These are phyloP conservation scores for Parathielavia hyrcaniae DNA, from an alignment of 495 filamentous ascomycete genomes.

Conservation along the genomic window DNA sequence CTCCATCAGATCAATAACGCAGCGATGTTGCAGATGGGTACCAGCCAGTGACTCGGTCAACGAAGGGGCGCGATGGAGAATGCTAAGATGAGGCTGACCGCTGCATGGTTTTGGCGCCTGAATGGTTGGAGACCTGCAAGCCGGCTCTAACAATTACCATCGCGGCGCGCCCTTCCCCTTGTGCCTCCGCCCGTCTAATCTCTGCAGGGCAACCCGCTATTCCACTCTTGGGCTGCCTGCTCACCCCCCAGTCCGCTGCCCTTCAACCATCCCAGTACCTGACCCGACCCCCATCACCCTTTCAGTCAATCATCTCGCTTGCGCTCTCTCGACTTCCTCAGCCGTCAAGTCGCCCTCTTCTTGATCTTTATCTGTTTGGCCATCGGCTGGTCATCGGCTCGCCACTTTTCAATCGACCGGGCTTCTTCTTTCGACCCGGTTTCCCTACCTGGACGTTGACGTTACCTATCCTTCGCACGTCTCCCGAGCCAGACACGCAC, in stretches of 20 bases:
- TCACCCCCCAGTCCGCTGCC: constrained; percentile 28
- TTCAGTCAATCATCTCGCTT: constrained; percentile 47
- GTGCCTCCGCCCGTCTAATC: constrained; percentile 34
- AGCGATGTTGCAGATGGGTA: not conserved
- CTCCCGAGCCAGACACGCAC: constrained; percentile 17
- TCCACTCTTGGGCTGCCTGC: constrained; percentile 27
- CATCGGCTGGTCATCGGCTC: constrained; percentile 27
- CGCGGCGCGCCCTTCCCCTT: constrained; percentile 8
- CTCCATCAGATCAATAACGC: constrained; percentile 16
- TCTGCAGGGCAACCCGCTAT: constrained; percentile 32
- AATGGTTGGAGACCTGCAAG: not conserved
- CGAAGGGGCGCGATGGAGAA: constrained; percentile 17
- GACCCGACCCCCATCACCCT: constrained; percentile 34
- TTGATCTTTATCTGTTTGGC: constrained; percentile 25
- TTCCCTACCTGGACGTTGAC: not conserved
- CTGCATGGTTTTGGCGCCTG: not conserved
- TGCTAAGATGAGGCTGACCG: constrained; percentile 18
- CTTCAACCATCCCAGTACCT: constrained; percentile 35
- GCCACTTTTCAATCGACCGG: constrained; percentile 24
- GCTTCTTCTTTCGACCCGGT: constrained; percentile 13
- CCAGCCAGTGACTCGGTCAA: constrained; percentile 14
- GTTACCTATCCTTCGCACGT: constrained; percentile 15
- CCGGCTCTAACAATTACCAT: constrained; percentile 18
- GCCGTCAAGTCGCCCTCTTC: constrained; percentile 31
- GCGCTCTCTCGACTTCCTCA: constrained; percentile 38